These are phyloP conservation scores for Solanum hybrid DNA, from an alignment of 305 asterid species.

Conservation along the genomic window DNA sequence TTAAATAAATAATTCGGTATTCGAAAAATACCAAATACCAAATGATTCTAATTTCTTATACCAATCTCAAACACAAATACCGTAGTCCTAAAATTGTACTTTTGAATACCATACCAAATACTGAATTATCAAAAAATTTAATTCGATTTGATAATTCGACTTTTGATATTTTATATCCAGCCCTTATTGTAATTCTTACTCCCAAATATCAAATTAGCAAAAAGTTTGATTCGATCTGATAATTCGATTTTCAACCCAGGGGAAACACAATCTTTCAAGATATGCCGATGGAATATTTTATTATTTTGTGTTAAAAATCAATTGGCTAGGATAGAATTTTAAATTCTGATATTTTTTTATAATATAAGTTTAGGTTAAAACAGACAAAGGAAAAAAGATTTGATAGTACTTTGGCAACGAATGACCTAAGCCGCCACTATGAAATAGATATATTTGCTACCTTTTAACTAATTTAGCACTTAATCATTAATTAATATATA, in stretches of 20 bases:
- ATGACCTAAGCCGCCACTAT: slow-evolving; percentile 58
- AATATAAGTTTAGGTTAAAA: not conserved
- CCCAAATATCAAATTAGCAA: not conserved
- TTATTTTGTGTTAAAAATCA: not conserved
- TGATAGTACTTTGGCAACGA: slow-evolving; percentile 16
- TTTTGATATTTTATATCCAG: not conserved
- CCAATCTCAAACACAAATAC: not conserved
- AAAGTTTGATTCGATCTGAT: not conserved
- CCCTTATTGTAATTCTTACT: not conserved
- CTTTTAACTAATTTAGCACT: slow-evolving; percentile 38
- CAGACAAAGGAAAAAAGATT: not conserved
- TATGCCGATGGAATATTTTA: not conserved
- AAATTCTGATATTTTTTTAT: not conserved
- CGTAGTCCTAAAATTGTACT: not conserved
- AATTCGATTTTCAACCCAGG: not conserved
- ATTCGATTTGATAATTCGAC: not conserved
- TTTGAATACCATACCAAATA: not conserved
- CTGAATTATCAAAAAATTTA: too few relatives aligned
- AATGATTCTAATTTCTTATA: not conserved
- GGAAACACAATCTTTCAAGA: not conserved
- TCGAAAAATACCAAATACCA: not conserved
- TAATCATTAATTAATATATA: not conserved
- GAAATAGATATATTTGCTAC: slow-evolving; percentile 23
- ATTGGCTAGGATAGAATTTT: not conserved
- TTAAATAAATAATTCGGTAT: too few relatives aligned